Evolutionary conservation across 2,329 filamentous ascomycete genomes (phyloP).

Genomic region (Cercospora canescens): DNA sequence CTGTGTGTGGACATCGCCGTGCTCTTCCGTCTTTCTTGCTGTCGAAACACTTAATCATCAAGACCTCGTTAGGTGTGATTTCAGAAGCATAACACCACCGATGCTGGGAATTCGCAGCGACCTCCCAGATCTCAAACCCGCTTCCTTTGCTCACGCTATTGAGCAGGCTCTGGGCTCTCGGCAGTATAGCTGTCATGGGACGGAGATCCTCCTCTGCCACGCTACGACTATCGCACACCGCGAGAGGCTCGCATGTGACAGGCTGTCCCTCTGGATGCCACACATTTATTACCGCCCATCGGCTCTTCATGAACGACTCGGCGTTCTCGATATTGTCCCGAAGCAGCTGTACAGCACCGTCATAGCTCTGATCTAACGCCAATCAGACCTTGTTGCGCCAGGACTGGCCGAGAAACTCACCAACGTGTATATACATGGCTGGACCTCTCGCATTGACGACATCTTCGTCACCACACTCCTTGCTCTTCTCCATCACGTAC

Average conservation of each 20-base stretch:
- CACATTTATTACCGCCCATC: conserved; percentile 4
- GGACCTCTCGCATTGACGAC: not conserved
- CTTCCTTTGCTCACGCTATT: not conserved
- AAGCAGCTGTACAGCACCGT: not conserved
- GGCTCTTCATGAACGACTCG: not conserved
- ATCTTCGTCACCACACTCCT: not conserved
- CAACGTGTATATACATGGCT: not conserved
- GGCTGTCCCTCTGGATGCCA: conserved; percentile 2
- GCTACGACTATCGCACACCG: conserved; percentile 4
- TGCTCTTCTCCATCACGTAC: not conserved
- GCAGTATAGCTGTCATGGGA: not conserved
- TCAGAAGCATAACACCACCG: conserved; percentile 5
- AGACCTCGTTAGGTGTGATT: conserved; percentile 3
- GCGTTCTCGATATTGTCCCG: not conserved
- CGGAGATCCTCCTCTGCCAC: not conserved
- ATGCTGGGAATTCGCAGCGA: conserved; percentile 4
- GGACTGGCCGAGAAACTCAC: not conserved
- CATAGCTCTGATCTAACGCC: not conserved
- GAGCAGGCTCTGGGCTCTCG: not conserved
- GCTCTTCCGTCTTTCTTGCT: conserved; percentile 8
- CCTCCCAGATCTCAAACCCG: conserved; percentile 7
- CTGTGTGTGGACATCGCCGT: conserved; percentile 2
- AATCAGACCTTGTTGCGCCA: not conserved
- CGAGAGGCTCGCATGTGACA: conserved; percentile 1
- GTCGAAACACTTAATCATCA: conserved; percentile 10